Percentiles rank a stretch among this genome's conserved stretches.
phyloP scores from a whole-genome alignment of 805 yeast genomes.

The Ogataea allantospora region DNA sequence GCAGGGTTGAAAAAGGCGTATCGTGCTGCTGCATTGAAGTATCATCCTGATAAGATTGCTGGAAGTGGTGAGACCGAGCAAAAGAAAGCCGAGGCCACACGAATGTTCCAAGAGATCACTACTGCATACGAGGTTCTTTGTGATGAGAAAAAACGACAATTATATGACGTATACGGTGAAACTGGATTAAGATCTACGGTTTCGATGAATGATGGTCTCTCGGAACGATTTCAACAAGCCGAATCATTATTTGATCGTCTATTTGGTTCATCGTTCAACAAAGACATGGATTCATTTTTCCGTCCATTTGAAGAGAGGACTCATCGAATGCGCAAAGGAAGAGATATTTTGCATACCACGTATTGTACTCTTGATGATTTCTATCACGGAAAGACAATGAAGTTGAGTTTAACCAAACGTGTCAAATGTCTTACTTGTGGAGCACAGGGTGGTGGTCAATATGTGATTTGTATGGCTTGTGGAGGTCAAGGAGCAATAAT shows the following conservation, averaged over 20 bases:
- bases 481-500: constrained; percentile 42
- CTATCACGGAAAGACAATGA: constrained; percentile 55
- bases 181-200: constrained; percentile 44
- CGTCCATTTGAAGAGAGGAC: background rate
- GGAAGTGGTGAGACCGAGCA: constrained; percentile 73
- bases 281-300: constrained; percentile 3
- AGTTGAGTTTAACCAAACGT: constrained; percentile 52
- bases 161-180: constrained; percentile 87
- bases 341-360: constrained; percentile 56
- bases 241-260: constrained; percentile 8
- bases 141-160: constrained; percentile 74
- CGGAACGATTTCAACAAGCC: constrained; percentile 4
- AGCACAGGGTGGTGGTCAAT: constrained; percentile 48
- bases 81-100: constrained; percentile 59
- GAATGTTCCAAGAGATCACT: constrained; percentile 91
- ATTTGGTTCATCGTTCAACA: constrained; percentile 4
- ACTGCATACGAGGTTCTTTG: constrained; percentile 92
- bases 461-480: constrained; percentile 38
- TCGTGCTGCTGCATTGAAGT: constrained; percentile 71
- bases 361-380: constrained; percentile 54
- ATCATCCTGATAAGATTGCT: constrained; percentile 93
- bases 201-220: background rate
- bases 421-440: constrained; percentile 48
- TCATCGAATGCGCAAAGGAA: constrained; percentile 37
- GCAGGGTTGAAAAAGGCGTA: constrained; percentile 80